Percentiles rank a stretch among this genome's conserved stretches.
Evolutionary conservation across 306 rosid species (phyloP).

Genomic region (Ochetophila trinervis): DNA sequence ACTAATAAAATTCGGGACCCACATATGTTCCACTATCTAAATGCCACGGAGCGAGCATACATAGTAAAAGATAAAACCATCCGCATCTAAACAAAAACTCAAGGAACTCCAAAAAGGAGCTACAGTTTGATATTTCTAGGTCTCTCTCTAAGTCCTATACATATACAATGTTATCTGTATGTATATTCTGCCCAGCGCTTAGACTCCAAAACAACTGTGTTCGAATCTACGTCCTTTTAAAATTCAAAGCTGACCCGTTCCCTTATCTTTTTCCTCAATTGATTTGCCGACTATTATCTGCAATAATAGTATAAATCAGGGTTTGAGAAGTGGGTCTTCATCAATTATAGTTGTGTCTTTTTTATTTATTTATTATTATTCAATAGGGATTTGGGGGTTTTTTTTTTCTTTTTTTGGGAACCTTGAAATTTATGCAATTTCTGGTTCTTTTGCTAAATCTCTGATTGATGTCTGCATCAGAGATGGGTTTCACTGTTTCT

Average conservation of each 20-base stretch:
- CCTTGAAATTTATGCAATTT: constrained; percentile 19
- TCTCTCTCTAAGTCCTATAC: background rate
- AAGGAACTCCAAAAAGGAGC: background rate
- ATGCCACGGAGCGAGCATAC: constrained; percentile 11
- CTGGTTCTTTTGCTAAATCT: constrained; percentile 4
- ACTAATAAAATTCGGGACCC: background rate
- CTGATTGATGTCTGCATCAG: constrained; percentile 8
- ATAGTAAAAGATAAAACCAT: background rate
- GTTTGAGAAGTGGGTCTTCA: too few relatives aligned
- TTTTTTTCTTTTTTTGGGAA: background rate
- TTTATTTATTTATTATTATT: background rate
- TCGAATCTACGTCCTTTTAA: constrained; percentile 4
- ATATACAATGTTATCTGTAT: background rate
- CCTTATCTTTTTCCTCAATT: background rate
- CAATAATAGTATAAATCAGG: too few relatives aligned
- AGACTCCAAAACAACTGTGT: background rate
- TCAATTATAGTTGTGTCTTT: background rate
- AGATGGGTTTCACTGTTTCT: constrained; percentile 72
- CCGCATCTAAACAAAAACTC: background rate
- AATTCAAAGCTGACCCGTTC: constrained; percentile 2
- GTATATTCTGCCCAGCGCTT: background rate
- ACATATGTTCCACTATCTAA: accelerated
- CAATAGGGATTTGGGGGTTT: background rate
- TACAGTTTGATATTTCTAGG: constrained; percentile 15
- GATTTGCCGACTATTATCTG: background rate